These are phyloP conservation scores for Aurifilum marmelostoma DNA, from an alignment of 2,329 filamentous ascomycete genomes.

Conservation along the genomic window DNA sequence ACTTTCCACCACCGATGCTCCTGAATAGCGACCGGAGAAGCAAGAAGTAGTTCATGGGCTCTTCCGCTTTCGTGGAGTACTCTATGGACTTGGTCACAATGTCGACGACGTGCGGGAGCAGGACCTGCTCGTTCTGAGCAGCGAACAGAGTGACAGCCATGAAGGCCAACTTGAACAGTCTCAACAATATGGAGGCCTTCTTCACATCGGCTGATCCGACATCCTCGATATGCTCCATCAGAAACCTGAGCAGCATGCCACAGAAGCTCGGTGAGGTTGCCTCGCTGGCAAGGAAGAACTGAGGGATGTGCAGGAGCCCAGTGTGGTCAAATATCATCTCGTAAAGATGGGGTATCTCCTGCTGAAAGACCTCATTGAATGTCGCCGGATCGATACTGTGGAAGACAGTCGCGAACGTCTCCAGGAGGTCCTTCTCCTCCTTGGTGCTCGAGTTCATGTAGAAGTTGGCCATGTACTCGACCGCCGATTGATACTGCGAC, in stretches of 20 bases:
- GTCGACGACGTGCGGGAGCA: conserved; percentile 93
- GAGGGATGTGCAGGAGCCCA: conserved; percentile 88
- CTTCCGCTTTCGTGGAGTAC: conserved; percentile 90
- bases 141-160: conserved; percentile 99
- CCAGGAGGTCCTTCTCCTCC: conserved; percentile 95
- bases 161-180: conserved; percentile 97
- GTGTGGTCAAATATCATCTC: conserved; percentile 98
- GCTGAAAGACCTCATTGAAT: conserved; percentile 97
- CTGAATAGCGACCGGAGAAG: conserved; percentile 89
- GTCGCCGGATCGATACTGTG: conserved; percentile 98
- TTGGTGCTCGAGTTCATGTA: conserved; percentile 93
- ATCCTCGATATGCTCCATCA: conserved; percentile 96
- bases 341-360: conserved; percentile 94
- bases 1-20: conserved; percentile 95
- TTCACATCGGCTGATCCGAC: conserved; percentile 90
- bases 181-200: conserved; percentile 87
- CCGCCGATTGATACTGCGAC: conserved; percentile 75
- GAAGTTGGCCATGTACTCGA: conserved; percentile 91
- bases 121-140: conserved; percentile 89
- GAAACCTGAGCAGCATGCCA: conserved; percentile 94
- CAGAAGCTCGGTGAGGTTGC: conserved; percentile 97
- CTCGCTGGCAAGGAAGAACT: conserved; percentile 98
- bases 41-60: conserved; percentile 98
- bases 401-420: conserved; percentile 97
- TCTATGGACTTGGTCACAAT: conserved; percentile 98